phyloP scores from a whole-genome alignment of 257 asterid genomes.

The Scutellaria galericulata region DNA sequence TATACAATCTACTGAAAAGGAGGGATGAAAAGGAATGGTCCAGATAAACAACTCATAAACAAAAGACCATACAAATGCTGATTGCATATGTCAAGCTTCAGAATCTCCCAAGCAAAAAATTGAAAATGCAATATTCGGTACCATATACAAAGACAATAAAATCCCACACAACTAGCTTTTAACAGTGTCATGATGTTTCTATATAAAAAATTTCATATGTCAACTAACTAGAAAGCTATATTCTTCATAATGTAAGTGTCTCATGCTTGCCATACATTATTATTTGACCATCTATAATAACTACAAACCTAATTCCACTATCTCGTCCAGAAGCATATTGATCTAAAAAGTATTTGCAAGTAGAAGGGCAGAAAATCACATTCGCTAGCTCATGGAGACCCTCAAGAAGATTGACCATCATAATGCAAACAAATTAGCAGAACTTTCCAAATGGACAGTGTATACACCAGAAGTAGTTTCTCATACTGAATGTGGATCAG shows the following conservation, averaged over 20 bases:
- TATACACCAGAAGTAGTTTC: constrained; percentile 7
- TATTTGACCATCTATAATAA: too few species aligned
- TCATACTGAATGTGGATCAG: constrained; percentile 11
- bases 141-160: not conserved
- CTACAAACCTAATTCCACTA: not conserved
- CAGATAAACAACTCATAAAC: constrained; percentile 8
- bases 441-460: not conserved
- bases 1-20: not conserved
- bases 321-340: not conserved
- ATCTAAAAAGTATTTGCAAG: not conserved
- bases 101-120: constrained; percentile 8
- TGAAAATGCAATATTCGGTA: not conserved
- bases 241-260: not conserved
- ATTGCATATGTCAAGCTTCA: constrained; percentile 9
- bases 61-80: not conserved
- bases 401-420: constrained; percentile 4
- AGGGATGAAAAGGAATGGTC: not conserved
- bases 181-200: constrained; percentile 6
- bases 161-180: not conserved
- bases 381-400: constrained; percentile 3
- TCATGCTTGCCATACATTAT: too few species aligned
- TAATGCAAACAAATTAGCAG: not conserved
- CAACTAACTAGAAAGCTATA: not conserved
- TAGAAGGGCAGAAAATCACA: not conserved
- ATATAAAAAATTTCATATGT: not conserved